Percentiles rank a stretch among this genome's conserved stretches.
Conservation (phyloP, 73 alveolate genomes). For the Paramecium sexaurelia region DNA sequence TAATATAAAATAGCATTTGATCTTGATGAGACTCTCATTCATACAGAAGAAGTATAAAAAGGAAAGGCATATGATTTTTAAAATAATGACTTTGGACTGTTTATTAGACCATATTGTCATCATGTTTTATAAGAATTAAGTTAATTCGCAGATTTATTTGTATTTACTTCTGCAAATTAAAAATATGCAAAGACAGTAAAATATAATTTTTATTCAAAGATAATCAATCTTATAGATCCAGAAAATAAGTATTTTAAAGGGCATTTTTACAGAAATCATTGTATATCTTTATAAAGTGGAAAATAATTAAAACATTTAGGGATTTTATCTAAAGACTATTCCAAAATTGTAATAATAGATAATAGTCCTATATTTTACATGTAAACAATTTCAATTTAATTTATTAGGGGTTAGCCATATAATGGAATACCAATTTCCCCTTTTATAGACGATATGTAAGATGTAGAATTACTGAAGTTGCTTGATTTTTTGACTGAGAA, state of each 20-base stretch:
- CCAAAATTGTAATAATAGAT: not conserved
- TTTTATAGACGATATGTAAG: not conserved
- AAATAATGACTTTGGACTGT: not conserved
- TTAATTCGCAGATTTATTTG: not conserved
- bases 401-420: not conserved
- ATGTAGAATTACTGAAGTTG: not conserved
- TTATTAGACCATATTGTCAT: not conserved
- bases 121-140: not conserved
- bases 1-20: not conserved
- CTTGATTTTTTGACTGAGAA: not conserved
- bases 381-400: not conserved
- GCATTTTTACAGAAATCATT: not conserved
- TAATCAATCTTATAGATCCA: not conserved
- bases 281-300: not conserved
- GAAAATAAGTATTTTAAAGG: not conserved
- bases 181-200: constrained; percentile 10
- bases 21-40: constrained; percentile 8
- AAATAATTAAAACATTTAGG: not conserved
- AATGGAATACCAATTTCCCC: constrained; percentile 13
- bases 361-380: constrained; percentile 16
- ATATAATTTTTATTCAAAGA: not conserved
- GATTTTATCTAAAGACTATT: not conserved
- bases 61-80: not conserved
- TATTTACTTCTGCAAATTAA: not conserved
- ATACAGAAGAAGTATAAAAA: not conserved